These are phyloP conservation scores for Apophysomyces variabilis DNA, from an alignment of 371 early-diverging fungal genomes.

Conservation along the genomic window DNA sequence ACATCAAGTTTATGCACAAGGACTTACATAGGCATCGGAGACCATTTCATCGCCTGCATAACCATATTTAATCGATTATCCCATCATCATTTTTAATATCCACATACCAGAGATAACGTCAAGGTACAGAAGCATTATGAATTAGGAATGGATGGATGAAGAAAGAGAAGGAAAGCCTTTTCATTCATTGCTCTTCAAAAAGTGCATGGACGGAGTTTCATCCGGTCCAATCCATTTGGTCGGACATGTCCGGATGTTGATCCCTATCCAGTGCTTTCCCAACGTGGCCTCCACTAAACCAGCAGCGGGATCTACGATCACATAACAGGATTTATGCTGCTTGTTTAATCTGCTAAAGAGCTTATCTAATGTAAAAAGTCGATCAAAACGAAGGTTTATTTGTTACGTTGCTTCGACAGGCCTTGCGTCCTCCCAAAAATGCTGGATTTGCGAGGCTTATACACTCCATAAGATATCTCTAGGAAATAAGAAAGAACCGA, in stretches of 20 bases:
- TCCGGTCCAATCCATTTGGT: not conserved
- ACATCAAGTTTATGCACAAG: not conserved
- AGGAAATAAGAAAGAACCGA: no score
- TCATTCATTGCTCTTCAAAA: not conserved
- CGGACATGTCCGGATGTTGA: constrained; percentile 6
- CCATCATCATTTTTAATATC: not conserved
- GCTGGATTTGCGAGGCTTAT: no score
- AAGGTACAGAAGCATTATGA: constrained; percentile 54
- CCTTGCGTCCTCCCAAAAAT: no score
- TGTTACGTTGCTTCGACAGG: no score
- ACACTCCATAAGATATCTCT: no score
- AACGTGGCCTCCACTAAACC: not conserved
- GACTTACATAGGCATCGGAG: constrained; percentile 84
- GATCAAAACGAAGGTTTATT: no score
- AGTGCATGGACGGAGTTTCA: constrained; percentile 3
- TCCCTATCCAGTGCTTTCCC: not conserved
- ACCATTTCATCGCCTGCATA: constrained; percentile 84
- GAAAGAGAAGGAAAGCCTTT: constrained; percentile 24
- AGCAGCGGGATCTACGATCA: not conserved
- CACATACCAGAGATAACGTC: constrained; percentile 49
- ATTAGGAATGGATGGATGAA: constrained; percentile 43
- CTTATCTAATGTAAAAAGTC: no score
- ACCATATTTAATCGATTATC: not conserved
- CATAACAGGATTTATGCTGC: not conserved
- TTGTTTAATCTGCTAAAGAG: no score